Evolutionary conservation across 2,329 filamentous ascomycete genomes (phyloP).

Genomic region (Ambrosiella cleistominuta): DNA sequence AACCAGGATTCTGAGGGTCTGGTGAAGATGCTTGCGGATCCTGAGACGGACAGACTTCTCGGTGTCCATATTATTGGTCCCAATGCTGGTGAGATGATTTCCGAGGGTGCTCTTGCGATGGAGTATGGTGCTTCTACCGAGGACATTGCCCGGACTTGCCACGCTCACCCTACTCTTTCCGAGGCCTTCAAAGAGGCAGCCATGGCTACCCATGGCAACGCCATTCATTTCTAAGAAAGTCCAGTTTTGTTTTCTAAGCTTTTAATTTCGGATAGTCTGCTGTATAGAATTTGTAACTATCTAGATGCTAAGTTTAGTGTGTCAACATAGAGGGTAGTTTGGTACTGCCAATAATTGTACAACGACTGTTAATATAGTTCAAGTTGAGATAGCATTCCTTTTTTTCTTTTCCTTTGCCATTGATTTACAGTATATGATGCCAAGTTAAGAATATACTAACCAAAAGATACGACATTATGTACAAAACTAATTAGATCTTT

Average conservation of each 20-base stretch:
- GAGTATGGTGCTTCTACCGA: slow-evolving; percentile 94
- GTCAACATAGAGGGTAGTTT: slow-evolving; percentile 7
- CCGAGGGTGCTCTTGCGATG: slow-evolving; percentile 81
- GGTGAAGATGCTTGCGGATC: slow-evolving; percentile 94
- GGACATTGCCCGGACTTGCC: slow-evolving; percentile 85
- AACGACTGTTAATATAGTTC: slow-evolving; percentile 6
- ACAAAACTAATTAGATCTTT: no score
- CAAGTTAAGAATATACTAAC: no score
- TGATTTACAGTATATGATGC: background rate
- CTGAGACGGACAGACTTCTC: slow-evolving; percentile 87
- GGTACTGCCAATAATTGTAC: slow-evolving; percentile 12
- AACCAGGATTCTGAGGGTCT: slow-evolving; percentile 90
- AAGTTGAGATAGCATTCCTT: background rate
- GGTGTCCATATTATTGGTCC: slow-evolving; percentile 93
- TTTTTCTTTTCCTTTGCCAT: background rate
- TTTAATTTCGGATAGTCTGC: background rate
- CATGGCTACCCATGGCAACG: slow-evolving; percentile 90
- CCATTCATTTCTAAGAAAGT: slow-evolving; percentile 68
- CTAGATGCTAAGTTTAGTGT: background rate
- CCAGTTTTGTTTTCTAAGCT: background rate
- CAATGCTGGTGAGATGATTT: slow-evolving; percentile 98
- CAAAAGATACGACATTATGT: no score
- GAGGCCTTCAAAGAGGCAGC: slow-evolving; percentile 99
- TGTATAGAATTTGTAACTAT: background rate
- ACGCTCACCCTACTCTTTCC: slow-evolving; percentile 87